Base-by-base conservation (phyloP, 441 rosid genomes). In the Hypseocharis bilobata region DNA sequence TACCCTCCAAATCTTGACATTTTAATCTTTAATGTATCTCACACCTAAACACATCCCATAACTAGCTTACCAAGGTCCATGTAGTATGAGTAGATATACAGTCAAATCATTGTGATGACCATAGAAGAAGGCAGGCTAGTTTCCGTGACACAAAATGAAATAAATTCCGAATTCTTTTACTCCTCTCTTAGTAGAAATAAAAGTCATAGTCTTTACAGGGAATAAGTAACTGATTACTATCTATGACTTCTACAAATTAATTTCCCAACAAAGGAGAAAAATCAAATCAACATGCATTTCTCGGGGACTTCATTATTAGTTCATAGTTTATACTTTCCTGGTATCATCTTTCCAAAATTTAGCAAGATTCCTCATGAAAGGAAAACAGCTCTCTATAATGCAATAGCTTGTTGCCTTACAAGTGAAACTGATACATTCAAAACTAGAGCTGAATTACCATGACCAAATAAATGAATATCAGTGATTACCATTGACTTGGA, bases 401-500 rank as follows among this genome's bases (percentile, higher is more conserved):
- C 25, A 17, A 27, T 6, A 10, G 59, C 32, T 54, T 54, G 29
- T 29, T 54, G 30, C 22, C 17, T 3, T 54, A 25, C 59, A 54
- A 5, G 62, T 28, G 62, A 58, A 29, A 29, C 59, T 26, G 30
- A 54, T 20, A 14, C 27, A 54, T 54, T 54, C 10, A 7, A 26
- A 6, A 54, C 16, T 5, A 1, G 11, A 54, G 20, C 59, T 16
- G 22, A 63, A 66, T 27, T 55, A 62, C 40, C 14, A 45, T 42
- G 56, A 70, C 14, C 55, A 67, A 38, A 68, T 54, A 49, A 19
- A 42, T 19, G 44, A 58, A 69, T 65, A 67, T 34, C 60, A 45
- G 60, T 55, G 55, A 60, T 69, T 87, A 93, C 99, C 93, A 78
- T 72, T 83, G 69, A 93, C 77, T 54, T 87, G 68, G 69, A 93